These are phyloP conservation scores for Ascochyta fabae DNA, from an alignment of 2,329 filamentous ascomycete species.

Conservation along the genomic window DNA sequence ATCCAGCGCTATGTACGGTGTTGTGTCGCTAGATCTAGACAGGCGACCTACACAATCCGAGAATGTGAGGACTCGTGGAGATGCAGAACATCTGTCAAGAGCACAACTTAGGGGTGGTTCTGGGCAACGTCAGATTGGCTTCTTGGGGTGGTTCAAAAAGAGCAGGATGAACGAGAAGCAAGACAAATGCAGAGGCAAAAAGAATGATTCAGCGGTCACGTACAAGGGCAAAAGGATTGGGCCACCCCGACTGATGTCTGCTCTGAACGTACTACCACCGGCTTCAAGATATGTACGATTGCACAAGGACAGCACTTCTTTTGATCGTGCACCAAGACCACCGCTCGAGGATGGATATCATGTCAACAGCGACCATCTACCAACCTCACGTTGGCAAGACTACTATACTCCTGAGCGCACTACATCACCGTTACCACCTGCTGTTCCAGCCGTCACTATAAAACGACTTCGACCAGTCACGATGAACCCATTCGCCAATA, in stretches of 20 bases:
- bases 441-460: background rate
- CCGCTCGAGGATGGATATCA: background rate
- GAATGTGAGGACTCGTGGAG: background rate
- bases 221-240: conserved; percentile 6
- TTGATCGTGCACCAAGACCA: background rate
- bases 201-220: background rate
- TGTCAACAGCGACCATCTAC: background rate
- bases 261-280: background rate
- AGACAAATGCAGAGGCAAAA: background rate
- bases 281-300: background rate
- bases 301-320: background rate
- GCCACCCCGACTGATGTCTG: background rate
- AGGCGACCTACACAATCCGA: no score
- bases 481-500: background rate
- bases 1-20: background rate
- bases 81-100: background rate
- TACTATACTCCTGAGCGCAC: no score
- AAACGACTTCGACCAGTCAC: conserved; percentile 1
- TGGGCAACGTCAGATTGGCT: background rate
- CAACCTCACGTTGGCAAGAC: no score
- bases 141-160: background rate
- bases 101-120: conserved; percentile 2
- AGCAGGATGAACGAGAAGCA: background rate
- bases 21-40: background rate
- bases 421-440: background rate